Conservation (phyloP, 768 basidiomycete genomes). For the Suillus paluster region DNA sequence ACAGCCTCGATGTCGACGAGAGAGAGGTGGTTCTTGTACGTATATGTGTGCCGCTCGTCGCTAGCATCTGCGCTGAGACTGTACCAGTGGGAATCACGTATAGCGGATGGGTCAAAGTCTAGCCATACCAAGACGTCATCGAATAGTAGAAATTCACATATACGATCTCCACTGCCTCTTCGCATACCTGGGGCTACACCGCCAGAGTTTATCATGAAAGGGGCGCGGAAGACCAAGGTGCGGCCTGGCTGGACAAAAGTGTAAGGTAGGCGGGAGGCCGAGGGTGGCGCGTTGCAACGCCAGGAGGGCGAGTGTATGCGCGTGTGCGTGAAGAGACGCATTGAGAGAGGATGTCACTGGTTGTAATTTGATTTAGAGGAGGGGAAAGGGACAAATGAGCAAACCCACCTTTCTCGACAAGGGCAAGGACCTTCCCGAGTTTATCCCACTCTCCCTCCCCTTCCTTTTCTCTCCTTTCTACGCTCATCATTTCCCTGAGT, state of each 20-base stretch:
- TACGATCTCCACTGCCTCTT: slow-evolving; percentile 1
- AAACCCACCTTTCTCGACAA: slow-evolving; percentile 77
- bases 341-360: slow-evolving; percentile 81
- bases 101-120: not conserved
- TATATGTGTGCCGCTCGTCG: slow-evolving; percentile 44
- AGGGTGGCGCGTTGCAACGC: slow-evolving; percentile 79
- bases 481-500: slow-evolving; percentile 78
- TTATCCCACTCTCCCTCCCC: slow-evolving; percentile 66
- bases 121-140: slow-evolving; percentile 2
- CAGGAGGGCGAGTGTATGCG: slow-evolving; percentile 74
- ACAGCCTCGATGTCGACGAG: slow-evolving; percentile 82
- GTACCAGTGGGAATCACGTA: slow-evolving; percentile 6
- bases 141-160: slow-evolving; percentile 6
- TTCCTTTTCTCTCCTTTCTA: slow-evolving; percentile 53
- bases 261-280: slow-evolving; percentile 77
- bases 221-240: slow-evolving; percentile 49
- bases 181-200: not conserved
- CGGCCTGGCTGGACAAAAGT: slow-evolving; percentile 82
- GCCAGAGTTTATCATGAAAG: slow-evolving; percentile 3
- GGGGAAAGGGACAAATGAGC: not conserved
- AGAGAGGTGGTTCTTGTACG: slow-evolving; percentile 68
- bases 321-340: slow-evolving; percentile 76
- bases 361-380: slow-evolving; percentile 9
- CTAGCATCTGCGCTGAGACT: not conserved
- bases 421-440: slow-evolving; percentile 59